A percentile compares a stretch with the other conserved stretches of the same genome.
Conservation (phyloP, 1,284 basidiomycete species). For the Ceratobasidium sp. region DNA sequence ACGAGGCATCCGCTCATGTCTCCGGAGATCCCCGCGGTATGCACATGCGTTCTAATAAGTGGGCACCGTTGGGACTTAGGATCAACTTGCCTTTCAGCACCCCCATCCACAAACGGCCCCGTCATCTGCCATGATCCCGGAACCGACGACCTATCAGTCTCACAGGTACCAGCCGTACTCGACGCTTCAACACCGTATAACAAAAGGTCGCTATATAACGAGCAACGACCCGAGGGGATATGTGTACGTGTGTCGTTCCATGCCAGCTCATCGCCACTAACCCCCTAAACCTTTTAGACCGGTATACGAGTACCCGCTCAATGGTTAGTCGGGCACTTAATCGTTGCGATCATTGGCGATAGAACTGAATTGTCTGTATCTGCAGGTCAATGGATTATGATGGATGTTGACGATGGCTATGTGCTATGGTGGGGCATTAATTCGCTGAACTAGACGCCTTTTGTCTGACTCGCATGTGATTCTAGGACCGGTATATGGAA, state of each 20-base stretch:
- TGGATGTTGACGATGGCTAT: conserved; percentile 90
- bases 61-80: conserved; percentile 7
- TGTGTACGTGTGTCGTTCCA: conserved; percentile 66
- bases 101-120: conserved; percentile 31
- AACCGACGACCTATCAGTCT: conserved; percentile 26
- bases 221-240: conserved; percentile 88
- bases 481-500: conserved; percentile 91
- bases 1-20: conserved; percentile 42
- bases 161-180: conserved; percentile 76
- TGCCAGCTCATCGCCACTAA: conserved; percentile 28
- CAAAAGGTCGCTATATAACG: conserved; percentile 86
- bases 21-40: conserved; percentile 44
- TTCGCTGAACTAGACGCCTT: background rate
- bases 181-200: conserved; percentile 80
- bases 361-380: conserved; percentile 7
- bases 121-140: conserved; percentile 32
- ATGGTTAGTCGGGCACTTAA: conserved; percentile 56
- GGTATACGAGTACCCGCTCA: conserved; percentile 87
- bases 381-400: conserved; percentile 85
- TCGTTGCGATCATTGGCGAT: background rate
- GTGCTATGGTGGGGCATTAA: conserved; percentile 52
- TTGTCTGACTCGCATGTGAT: conserved; percentile 55
- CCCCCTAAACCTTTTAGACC: conserved; percentile 63
- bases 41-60: conserved; percentile 40
- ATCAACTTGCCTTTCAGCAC: conserved; percentile 35